phyloP scores from a whole-genome alignment of 2,329 filamentous ascomycete genomes.

The Hypoxylon rubiginosum region DNA sequence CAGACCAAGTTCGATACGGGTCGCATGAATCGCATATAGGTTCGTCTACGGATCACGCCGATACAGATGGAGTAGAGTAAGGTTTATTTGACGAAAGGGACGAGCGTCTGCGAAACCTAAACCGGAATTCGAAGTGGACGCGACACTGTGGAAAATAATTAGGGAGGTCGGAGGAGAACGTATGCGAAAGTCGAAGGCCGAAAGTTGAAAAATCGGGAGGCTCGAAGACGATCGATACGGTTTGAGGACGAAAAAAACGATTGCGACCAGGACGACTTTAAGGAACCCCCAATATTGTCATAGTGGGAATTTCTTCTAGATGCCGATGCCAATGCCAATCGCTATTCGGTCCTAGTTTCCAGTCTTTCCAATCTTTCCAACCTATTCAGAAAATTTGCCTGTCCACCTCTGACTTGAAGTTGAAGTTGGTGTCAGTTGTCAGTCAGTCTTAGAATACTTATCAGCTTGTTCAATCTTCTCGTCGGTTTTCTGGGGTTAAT shows the following conservation, averaged over 20 bases:
- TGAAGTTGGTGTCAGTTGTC: not conserved
- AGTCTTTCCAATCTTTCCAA: not conserved
- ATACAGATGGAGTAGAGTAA: constrained; percentile 7
- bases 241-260: not conserved
- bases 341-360: not conserved
- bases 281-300: constrained; percentile 23
- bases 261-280: constrained; percentile 10
- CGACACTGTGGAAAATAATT: constrained; percentile 9
- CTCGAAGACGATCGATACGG: constrained; percentile 18
- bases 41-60: constrained; percentile 12
- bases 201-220: constrained; percentile 11
- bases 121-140: constrained; percentile 17
- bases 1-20: constrained; percentile 18
- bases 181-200: not conserved
- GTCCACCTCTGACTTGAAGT: constrained; percentile 1
- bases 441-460: constrained; percentile 5
- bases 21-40: constrained; percentile 34
- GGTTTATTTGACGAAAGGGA: constrained; percentile 29
- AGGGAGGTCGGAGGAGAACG: not conserved
- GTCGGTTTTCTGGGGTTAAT: constrained; percentile 22
- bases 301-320: constrained; percentile 2
- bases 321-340: constrained; percentile 6
- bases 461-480: constrained; percentile 15
- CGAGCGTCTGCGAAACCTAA: constrained; percentile 24
- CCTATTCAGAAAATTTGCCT: constrained; percentile 4